Conservation (phyloP, 176 grass and related monocot genomes). For the Zea mays region DNA sequence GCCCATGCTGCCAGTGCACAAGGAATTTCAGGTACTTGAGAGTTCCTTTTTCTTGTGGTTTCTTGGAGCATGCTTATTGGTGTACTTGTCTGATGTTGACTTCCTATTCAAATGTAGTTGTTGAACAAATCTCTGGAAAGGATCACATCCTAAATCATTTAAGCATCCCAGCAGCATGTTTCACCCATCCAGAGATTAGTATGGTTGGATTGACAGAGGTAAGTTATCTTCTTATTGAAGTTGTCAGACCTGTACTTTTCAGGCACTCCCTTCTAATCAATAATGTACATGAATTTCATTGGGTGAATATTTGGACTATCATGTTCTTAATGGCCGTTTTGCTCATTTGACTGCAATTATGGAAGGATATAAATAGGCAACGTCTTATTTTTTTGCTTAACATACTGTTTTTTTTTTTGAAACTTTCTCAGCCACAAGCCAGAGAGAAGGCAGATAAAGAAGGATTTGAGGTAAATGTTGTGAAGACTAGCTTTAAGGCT, state of each 20-base stretch:
- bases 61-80: conserved; percentile 18
- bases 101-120: conserved; percentile 53
- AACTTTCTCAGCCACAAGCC: conserved; percentile 87
- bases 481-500: conserved; percentile 97
- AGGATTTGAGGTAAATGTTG: conserved; percentile 76
- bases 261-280: not conserved
- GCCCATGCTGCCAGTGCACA: conserved; percentile 99
- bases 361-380: not conserved
- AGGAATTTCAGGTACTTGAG: conserved; percentile 72
- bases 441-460: conserved; percentile 89
- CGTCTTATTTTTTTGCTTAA: not conserved
- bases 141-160: conserved; percentile 91
- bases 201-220: conserved; percentile 98
- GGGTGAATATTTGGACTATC: not conserved
- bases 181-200: conserved; percentile 97
- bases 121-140: conserved; percentile 77
- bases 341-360: conserved; percentile 22
- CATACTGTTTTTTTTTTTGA: not conserved
- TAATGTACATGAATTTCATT: not conserved
- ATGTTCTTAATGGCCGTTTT: not conserved
- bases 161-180: conserved; percentile 94
- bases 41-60: conserved; percentile 33
- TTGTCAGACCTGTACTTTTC: conserved; percentile 30
- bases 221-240: conserved; percentile 19
- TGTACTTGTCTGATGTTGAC: conserved; percentile 34